Evolutionary conservation across 2,329 filamentous ascomycete species (phyloP).

Genomic region (Gyromitra esculenta): DNA sequence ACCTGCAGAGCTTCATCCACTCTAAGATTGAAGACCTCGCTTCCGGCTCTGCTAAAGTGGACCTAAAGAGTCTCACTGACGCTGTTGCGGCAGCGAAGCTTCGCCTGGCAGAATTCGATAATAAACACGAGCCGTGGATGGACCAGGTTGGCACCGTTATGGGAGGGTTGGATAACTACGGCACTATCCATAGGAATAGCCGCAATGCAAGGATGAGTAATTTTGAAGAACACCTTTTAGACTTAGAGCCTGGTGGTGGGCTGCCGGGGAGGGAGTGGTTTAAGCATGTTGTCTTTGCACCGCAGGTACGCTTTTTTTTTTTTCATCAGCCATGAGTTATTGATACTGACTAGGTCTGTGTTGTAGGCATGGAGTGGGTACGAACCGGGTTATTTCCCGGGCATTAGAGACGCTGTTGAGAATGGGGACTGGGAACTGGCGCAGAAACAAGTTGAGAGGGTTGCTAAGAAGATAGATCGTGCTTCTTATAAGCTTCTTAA

Average conservation of each 20-base stretch:
- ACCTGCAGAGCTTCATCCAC: conserved; percentile 73
- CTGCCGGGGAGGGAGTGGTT: conserved; percentile 90
- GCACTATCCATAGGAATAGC: conserved; percentile 73
- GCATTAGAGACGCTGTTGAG: conserved; percentile 82
- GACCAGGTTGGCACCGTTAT: conserved; percentile 78
- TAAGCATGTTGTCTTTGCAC: conserved; percentile 91
- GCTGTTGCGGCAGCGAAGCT: conserved; percentile 71
- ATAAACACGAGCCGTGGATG: conserved; percentile 75
- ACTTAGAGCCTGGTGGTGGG: conserved; percentile 75
- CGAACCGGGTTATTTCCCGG: conserved; percentile 77
- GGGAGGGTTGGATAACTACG: conserved; percentile 71
- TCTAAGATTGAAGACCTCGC: conserved; percentile 63
- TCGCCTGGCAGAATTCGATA: conserved; percentile 68
- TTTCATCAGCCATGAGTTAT: too few species aligned
- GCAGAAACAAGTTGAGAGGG: conserved; percentile 74
- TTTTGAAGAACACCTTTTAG: conserved; percentile 85
- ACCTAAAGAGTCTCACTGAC: conserved; percentile 70
- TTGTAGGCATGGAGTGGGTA: conserved; percentile 72
- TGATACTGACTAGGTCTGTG: neutral
- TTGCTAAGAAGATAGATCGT: conserved; percentile 72
- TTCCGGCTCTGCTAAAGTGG: conserved; percentile 61
- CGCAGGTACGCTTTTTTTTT: conserved; percentile 64
- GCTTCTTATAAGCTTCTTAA: conserved; percentile 67
- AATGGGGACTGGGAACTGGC: conserved; percentile 75
- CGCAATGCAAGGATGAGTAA: conserved; percentile 81